Evolutionary conservation across 768 basidiomycete genomes (phyloP), one percentile per base, ranked within the genome.

Genomic region (Clitopilus passeckerianus): DNA sequence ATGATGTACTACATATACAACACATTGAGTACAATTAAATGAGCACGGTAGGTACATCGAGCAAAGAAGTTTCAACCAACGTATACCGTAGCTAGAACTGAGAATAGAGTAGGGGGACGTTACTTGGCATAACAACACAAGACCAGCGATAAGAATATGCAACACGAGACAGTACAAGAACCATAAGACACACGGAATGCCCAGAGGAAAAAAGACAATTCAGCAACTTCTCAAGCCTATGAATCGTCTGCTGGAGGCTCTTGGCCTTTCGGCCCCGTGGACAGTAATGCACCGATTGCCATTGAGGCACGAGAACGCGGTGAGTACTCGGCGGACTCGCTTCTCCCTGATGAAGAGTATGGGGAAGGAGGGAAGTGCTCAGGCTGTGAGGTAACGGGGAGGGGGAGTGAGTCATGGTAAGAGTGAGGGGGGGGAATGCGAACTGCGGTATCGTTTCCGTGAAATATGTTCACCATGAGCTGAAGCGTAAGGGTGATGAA

Each of bases 231-330:
- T 69, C 69, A 58, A 63, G 65, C 23, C 66, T 64, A 61, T 65
- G 59, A 56, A 60, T 68, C 69, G 56, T 77, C 75, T 24, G 71
- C 71, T 56, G 72, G 73, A 52, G 68, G 64, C 44, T 77, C 77
- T 67, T 74, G 70, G 62, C 70, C 72, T 22, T 50, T 50, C 57
- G 78, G 68, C 56, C 81, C 65, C 66, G 75, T 60, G 18, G 86
- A 83, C 22, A 91, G 78, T 30, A 93, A 72, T 0, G 89, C 89
- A 24, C 87, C 89, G 64, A 93, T 91, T 46, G 88, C 85, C 90
- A 92, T 92, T 35, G 87, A 86, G 15, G 83, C 83, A 58, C 86
- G 78, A 57, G 88, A 85, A 53, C 86, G 82, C 46, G 89, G 88
- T 1, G 89, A 90, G 65, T 82, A 86, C 62, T 85, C 85, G 54